These are phyloP conservation scores for Ceratobasidium sp. DNA, from an alignment of 1,284 basidiomycete genomes.

Conservation along the genomic window DNA sequence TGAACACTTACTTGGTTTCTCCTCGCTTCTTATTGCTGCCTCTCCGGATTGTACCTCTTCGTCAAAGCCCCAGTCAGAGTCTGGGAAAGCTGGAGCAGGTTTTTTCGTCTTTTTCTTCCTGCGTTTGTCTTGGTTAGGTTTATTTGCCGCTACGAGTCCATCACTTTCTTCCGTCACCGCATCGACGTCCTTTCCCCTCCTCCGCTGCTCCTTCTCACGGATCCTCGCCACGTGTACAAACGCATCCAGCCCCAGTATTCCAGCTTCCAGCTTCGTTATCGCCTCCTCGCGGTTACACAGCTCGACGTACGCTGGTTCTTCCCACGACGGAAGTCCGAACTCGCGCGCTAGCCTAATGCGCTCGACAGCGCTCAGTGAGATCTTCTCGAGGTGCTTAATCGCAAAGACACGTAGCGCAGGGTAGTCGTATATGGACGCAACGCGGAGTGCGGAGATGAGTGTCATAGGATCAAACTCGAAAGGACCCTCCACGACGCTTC, in stretches of 20 bases:
- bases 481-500: background rate
- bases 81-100: too few species aligned
- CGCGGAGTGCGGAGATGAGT: conserved; percentile 1
- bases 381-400: conserved; percentile 31
- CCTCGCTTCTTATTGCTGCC: too few species aligned
- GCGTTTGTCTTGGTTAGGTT: background rate
- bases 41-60: too few species aligned
- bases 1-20: too few species aligned
- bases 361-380: conserved; percentile 7
- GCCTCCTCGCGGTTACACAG: conserved; percentile 27
- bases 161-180: background rate
- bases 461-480: background rate
- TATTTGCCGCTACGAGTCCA: background rate
- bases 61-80: too few species aligned
- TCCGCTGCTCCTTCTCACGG: conserved; percentile 8
- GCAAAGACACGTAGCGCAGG: conserved; percentile 2
- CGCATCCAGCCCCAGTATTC: background rate
- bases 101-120: too few species aligned
- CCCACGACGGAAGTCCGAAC: conserved; percentile 32
- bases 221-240: conserved; percentile 14
- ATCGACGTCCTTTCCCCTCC: background rate
- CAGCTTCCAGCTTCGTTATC: conserved; percentile 31
- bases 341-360: conserved; percentile 35
- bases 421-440: conserved; percentile 5
- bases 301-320: conserved; percentile 34